phyloP scores from a whole-genome alignment of 345 rosid genomes.

The Salix koriyanagi region DNA sequence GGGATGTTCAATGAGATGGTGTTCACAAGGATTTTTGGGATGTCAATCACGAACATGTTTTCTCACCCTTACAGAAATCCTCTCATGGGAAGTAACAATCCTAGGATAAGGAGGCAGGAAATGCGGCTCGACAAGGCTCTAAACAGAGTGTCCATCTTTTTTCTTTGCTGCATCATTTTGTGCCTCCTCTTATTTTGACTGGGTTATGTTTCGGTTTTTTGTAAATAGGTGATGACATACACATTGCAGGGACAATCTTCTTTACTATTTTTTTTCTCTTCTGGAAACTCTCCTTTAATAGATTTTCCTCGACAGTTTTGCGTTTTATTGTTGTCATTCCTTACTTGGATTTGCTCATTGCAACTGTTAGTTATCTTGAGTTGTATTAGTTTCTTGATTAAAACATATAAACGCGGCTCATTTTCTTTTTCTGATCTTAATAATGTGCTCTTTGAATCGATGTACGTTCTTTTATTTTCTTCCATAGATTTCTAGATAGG shows the following conservation, averaged over 20 bases:
- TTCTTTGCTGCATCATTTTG: conserved; percentile 24
- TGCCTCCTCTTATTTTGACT: conserved; percentile 27
- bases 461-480: too few relatives aligned
- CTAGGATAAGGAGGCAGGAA: conserved; percentile 28
- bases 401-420: neutral
- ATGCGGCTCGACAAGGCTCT: conserved; percentile 25
- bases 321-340: neutral
- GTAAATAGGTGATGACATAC: conserved; percentile 1
- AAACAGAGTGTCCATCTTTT: conserved; percentile 21
- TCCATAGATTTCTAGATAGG: too few relatives aligned
- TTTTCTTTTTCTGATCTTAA: too few relatives aligned
- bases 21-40: conserved; percentile 16
- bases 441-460: too few relatives aligned
- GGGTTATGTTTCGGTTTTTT: neutral
- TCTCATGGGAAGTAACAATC: conserved; percentile 5
- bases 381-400: neutral
- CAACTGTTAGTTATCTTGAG: neutral
- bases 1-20: conserved; percentile 56
- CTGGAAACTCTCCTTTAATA: neutral
- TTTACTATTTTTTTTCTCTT: neutral
- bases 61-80: conserved; percentile 32
- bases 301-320: neutral
- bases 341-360: neutral
- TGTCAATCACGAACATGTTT: conserved; percentile 38
- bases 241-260: neutral